A percentile compares a stretch with the other conserved stretches of the same genome.
Evolutionary conservation across 1,284 basidiomycete genomes (phyloP).

Genomic region (Trametes polyzona): DNA sequence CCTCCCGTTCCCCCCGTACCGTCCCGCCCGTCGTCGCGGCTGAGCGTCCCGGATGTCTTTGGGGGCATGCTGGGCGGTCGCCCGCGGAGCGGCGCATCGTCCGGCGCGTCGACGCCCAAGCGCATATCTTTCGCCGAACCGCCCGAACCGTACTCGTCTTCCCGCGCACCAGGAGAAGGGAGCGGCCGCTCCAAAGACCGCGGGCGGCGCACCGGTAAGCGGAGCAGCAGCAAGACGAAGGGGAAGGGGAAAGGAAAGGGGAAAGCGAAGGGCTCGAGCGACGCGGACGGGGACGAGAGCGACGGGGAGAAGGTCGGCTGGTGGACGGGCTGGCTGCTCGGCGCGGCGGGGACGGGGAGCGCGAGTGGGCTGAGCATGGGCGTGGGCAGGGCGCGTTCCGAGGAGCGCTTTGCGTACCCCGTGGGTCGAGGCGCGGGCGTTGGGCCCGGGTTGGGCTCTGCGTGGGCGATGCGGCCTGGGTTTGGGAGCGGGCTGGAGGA

Average conservation of each 20-base stretch:
- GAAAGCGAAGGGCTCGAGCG: slow-evolving; percentile 28
- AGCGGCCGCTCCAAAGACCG: no score
- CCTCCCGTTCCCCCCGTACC: no score
- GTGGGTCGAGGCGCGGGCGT: slow-evolving; percentile 13
- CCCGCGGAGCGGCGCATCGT: slow-evolving; percentile 30
- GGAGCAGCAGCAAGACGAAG: slow-evolving; percentile 31
- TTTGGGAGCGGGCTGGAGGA: slow-evolving; percentile 32
- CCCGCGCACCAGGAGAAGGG: no score
- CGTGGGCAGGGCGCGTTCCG: slow-evolving; percentile 23
- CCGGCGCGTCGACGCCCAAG: slow-evolving; percentile 64
- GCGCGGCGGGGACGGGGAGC: slow-evolving; percentile 25
- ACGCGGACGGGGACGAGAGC: slow-evolving; percentile 24
- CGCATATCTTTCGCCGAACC: slow-evolving; percentile 76
- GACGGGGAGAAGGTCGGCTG: slow-evolving; percentile 42
- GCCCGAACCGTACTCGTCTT: slow-evolving; percentile 60
- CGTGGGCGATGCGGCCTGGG: slow-evolving; percentile 30
- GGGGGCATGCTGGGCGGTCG: slow-evolving; percentile 29
- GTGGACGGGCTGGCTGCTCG: slow-evolving; percentile 55
- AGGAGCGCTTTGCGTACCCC: slow-evolving; percentile 26
- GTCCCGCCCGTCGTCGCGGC: slow-evolving; percentile 36
- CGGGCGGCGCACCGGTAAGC: slow-evolving; percentile 26
- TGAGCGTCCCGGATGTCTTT: slow-evolving; percentile 32
- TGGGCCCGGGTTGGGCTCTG: slow-evolving; percentile 16
- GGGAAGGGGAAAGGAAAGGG: slow-evolving; percentile 29
- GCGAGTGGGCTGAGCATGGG: slow-evolving; percentile 19